Evolutionary conservation across 495 filamentous ascomycete genomes (phyloP).

Genomic region (Niebla homalea): DNA sequence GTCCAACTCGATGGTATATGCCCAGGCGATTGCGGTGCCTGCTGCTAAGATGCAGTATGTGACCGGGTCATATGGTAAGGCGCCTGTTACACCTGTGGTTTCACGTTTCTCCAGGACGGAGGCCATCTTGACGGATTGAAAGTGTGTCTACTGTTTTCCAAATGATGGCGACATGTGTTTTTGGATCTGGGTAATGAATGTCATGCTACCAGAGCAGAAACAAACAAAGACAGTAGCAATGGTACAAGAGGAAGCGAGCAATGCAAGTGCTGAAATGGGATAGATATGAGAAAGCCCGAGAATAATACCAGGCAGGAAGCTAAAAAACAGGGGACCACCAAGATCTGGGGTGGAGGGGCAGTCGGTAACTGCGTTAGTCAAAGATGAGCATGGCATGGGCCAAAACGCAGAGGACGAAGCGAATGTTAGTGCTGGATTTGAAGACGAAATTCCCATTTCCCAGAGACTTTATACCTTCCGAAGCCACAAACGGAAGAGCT

Average conservation of each 20-base stretch:
- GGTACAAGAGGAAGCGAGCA: background rate
- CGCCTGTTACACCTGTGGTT: slow-evolving; percentile 1
- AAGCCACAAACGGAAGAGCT: too few species aligned
- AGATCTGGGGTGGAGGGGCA: too few species aligned
- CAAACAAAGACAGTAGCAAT: background rate
- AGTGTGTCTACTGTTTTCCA: background rate
- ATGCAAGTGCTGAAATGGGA: too few species aligned
- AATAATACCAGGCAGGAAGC: too few species aligned
- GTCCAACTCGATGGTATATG: slow-evolving; percentile 20
- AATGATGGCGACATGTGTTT: background rate
- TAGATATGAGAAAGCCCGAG: too few species aligned
- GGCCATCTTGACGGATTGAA: background rate
- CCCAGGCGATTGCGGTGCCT: slow-evolving; percentile 6
- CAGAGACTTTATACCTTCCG: too few species aligned
- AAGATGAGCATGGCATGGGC: too few species aligned
- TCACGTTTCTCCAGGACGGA: background rate
- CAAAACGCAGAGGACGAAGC: too few species aligned
- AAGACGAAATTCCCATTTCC: too few species aligned
- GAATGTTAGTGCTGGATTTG: too few species aligned
- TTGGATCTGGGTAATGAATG: background rate
- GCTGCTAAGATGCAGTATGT: background rate
- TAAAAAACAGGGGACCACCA: too few species aligned
- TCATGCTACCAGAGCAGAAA: slow-evolving; percentile 2
- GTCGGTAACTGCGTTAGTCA: too few species aligned
- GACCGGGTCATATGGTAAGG: slow-evolving; percentile 1